phyloP scores from a whole-genome alignment of 1,139 yeast species.

The Yamadazyma atlantica region DNA sequence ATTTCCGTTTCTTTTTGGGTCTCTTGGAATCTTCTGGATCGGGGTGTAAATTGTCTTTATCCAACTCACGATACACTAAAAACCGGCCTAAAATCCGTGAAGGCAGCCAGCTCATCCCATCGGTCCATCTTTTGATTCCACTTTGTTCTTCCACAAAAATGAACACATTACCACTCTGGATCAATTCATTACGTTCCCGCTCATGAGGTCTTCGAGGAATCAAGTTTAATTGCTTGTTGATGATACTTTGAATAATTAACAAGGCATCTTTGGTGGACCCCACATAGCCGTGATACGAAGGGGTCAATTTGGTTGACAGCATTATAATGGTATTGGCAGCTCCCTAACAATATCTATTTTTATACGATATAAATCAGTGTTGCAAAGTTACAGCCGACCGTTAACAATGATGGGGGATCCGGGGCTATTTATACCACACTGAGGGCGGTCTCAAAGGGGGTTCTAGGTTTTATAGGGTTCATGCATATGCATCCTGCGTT shows the following conservation, averaged over 20 bases:
- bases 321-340: neutral
- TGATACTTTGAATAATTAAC: conserved; percentile 73
- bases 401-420: no score
- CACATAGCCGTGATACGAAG: conserved; percentile 77
- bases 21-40: conserved; percentile 3
- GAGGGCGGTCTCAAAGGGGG: neutral
- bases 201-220: conserved; percentile 83
- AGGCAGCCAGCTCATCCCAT: conserved; percentile 91
- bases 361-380: no score
- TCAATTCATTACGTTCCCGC: conserved; percentile 64
- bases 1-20: conserved; percentile 31
- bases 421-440: no score
- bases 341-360: no score
- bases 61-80: conserved; percentile 77
- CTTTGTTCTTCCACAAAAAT: conserved; percentile 81
- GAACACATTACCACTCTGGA: conserved; percentile 77
- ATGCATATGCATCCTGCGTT: neutral
- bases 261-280: conserved; percentile 84
- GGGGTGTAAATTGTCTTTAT: conserved; percentile 33
- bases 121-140: conserved; percentile 92
- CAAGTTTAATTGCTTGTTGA: conserved; percentile 60
- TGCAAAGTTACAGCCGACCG: no score
- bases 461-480: neutral
- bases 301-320: conserved; percentile 26
- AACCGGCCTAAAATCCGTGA: conserved; percentile 83